Evolutionary conservation across 305 asterid genomes (phyloP).

Genomic region (Fraxinus platypoda): DNA sequence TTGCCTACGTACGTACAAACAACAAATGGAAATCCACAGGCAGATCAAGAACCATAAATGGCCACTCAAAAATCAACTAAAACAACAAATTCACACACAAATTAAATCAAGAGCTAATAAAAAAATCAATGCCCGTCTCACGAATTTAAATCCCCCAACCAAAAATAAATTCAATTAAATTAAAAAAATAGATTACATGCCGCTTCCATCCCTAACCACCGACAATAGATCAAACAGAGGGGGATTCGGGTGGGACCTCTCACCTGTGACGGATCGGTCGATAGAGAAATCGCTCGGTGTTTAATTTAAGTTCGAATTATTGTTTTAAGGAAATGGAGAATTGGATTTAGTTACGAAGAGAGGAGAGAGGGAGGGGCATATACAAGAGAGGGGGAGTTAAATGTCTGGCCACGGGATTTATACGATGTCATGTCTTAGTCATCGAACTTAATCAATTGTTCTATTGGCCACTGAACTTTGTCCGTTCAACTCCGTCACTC

Average conservation of each 20-base stretch:
- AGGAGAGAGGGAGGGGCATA: neutral
- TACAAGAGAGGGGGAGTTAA: too few relatives aligned
- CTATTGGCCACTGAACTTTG: too few relatives aligned
- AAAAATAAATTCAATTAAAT: neutral
- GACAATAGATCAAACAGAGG: conserved; percentile 18
- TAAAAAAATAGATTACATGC: neutral
- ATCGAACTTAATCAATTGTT: too few relatives aligned
- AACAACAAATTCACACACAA: neutral
- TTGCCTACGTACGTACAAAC: neutral
- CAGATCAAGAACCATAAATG: neutral
- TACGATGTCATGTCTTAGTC: too few relatives aligned
- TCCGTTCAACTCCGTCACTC: too few relatives aligned
- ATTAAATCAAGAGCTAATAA: neutral
- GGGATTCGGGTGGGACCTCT: neutral
- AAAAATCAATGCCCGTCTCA: neutral
- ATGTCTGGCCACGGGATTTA: too few relatives aligned
- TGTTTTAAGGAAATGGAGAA: conserved; percentile 9
- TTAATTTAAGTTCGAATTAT: neutral
- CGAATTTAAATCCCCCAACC: neutral
- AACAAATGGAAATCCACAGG: neutral
- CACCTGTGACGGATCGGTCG: conserved; percentile 31
- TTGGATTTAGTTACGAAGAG: conserved; percentile 23
- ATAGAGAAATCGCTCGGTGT: neutral
- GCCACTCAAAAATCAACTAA: neutral
- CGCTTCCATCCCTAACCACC: conserved; percentile 4